These are phyloP conservation scores for Jatropha curcas DNA, from an alignment of 345 rosid genomes.

Conservation along the genomic window DNA sequence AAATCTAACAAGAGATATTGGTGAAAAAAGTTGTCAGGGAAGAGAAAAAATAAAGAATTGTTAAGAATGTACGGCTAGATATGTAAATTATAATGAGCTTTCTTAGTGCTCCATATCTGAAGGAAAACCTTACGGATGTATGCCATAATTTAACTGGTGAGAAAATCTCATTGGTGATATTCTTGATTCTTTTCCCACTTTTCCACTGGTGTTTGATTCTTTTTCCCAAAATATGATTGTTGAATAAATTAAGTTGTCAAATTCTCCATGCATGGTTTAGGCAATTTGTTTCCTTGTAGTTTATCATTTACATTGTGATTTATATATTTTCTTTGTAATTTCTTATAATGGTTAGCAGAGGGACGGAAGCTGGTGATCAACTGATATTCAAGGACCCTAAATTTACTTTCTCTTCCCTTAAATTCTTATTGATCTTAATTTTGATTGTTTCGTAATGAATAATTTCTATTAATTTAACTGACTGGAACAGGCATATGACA, in stretches of 20 bases:
- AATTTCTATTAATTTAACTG: slow-evolving; percentile 25
- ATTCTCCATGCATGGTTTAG: neutral
- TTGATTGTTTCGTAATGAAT: slow-evolving; percentile 16
- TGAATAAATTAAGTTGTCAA: neutral
- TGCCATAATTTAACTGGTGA: neutral
- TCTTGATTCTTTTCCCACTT: neutral
- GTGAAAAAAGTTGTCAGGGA: neutral
- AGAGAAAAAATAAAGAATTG: neutral
- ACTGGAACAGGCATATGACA: slow-evolving; percentile 42
- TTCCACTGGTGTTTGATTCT: neutral
- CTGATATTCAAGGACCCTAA: neutral
- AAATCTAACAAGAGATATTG: neutral
- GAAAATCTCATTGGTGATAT: neutral
- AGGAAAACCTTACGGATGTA: neutral
- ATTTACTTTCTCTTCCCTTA: neutral
- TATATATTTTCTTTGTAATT: neutral
- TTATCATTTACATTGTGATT: neutral
- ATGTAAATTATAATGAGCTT: neutral
- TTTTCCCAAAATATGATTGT: neutral
- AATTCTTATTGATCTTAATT: neutral
- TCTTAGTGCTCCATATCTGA: neutral
- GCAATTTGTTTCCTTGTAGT: neutral
- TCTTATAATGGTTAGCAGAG: neutral
- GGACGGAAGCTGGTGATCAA: neutral
- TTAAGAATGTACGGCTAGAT: too few relatives aligned